Evolutionary conservation across 768 basidiomycete species (phyloP), one percentile per base, ranked within the genome.

Genomic region (Auricularia cornea): DNA sequence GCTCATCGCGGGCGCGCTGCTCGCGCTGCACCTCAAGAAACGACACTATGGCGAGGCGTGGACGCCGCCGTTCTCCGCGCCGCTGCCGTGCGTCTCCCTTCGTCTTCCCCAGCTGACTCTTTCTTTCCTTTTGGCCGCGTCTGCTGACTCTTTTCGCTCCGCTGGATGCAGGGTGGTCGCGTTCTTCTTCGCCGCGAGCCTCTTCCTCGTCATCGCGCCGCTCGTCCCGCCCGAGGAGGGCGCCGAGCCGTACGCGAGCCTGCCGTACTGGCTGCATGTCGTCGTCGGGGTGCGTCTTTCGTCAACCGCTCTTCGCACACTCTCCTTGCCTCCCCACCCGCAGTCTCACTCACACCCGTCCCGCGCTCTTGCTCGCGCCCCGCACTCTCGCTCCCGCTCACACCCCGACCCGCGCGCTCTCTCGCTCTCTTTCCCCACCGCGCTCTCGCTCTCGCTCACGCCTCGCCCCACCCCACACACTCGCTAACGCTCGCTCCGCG

Each of bases 11-110:
- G 75, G 81, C 12, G 89, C 89, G 0, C 74, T 89, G 2, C 73
- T 89, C n/a, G 76, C 87, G 23, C 73, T 90, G 28, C 81, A 88
- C 69, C 80, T 81, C 70, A 0, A 20, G 12, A 48, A 48, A 54
- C 60, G 12, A 72, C 72, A 78, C 68, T 72, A 72, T 35, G 62
- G 70, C 0, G 82, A 79, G 72, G 70, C 75, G 0, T 90, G 89
- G 89, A 69, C 78, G 29, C 87, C 88, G 3, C 89, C 88, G 0
- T 89, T 85, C 74, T 78, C 74, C 48, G 81, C 86, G 1, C 81
- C 84, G 29, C 83, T 77, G 60, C 59, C 66, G 26, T 75, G 82
- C 31, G 76, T 83, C 1, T 5, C 35, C 16, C 16, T 38, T 38
- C 63, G 35, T 35, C 10, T 14, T 35, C 35, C 10, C 10, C 10